Percentiles rank a stretch among this genome's conserved stretches.
Conservation (phyloP, 2,329 filamentous ascomycete species). For the Ceratocystis destructans region DNA sequence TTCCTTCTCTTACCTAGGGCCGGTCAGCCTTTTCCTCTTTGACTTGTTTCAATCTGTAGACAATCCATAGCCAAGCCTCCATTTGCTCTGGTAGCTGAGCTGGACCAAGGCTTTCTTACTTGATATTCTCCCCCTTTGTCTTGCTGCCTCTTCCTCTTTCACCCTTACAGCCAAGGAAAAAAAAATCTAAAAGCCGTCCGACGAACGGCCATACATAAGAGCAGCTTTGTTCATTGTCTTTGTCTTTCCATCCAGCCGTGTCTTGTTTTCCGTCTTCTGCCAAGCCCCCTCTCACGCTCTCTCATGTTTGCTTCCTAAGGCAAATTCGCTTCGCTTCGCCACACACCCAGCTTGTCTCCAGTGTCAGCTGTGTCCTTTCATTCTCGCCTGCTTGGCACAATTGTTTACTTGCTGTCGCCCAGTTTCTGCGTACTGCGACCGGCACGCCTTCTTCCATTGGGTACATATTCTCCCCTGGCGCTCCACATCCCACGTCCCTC, state of each 20-base stretch:
- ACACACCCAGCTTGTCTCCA: neutral
- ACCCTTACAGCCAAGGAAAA: neutral
- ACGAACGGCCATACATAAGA: neutral
- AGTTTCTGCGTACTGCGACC: too few relatives aligned
- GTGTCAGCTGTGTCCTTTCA: too few relatives aligned
- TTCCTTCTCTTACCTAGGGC: neutral
- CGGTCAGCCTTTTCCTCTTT: neutral
- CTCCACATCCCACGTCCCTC: neutral
- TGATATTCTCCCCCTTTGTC: slow-evolving; percentile 1
- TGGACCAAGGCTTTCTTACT: neutral
- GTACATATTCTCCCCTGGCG: neutral
- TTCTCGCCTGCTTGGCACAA: too few relatives aligned
- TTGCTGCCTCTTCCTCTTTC: slow-evolving; percentile 10
- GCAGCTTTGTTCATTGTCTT: neutral
- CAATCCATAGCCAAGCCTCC: neutral
- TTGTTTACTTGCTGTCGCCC: too few relatives aligned
- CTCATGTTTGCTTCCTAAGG: neutral
- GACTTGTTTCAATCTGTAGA: neutral
- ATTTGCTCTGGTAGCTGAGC: neutral
- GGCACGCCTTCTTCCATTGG: too few relatives aligned
- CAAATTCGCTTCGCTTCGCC: neutral
- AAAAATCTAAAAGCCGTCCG: neutral
- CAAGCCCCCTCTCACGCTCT: neutral
- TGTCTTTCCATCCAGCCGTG: neutral
- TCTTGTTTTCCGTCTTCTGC: neutral